Evolutionary conservation across 352 stramenopile genomes (phyloP).

Genomic region (Elongisporangium undulatum): DNA sequence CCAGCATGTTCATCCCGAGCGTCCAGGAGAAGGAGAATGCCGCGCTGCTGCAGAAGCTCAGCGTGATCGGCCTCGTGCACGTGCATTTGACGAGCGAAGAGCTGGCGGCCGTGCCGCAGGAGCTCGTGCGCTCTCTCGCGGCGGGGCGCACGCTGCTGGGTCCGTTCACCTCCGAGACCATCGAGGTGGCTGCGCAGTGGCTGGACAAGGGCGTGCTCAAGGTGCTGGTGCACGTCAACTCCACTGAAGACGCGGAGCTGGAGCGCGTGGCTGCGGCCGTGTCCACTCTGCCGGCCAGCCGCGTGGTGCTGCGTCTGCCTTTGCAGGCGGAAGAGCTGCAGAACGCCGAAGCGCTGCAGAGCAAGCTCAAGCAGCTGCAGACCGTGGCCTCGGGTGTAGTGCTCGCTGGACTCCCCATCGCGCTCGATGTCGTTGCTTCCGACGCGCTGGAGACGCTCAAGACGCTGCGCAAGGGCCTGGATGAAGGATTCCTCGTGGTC

Average conservation of each 20-base stretch:
- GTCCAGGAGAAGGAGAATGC: background rate
- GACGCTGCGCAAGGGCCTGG: slow-evolving; percentile 29
- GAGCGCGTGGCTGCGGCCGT: slow-evolving; percentile 47
- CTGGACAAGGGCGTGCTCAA: slow-evolving; percentile 59
- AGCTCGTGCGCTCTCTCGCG: slow-evolving; percentile 39
- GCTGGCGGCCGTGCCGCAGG: slow-evolving; percentile 25
- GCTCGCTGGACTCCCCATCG: slow-evolving; percentile 20
- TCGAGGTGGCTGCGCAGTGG: slow-evolving; percentile 49
- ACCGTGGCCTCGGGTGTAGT: slow-evolving; percentile 36
- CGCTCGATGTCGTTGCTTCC: slow-evolving; percentile 9
- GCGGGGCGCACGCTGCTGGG: slow-evolving; percentile 49
- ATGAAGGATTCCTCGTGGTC: slow-evolving; percentile 49
- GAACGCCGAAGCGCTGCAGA: slow-evolving; percentile 13
- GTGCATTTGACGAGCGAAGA: slow-evolving; percentile 22
- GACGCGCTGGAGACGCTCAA: slow-evolving; percentile 25
- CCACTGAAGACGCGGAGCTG: slow-evolving; percentile 39
- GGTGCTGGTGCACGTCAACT: slow-evolving; percentile 46
- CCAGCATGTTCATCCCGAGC: background rate
- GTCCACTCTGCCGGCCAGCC: slow-evolving; percentile 54
- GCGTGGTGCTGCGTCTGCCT: slow-evolving; percentile 57
- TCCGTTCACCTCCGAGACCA: slow-evolving; percentile 54
- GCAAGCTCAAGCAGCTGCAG: slow-evolving; percentile 36
- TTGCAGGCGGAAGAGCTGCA: slow-evolving; percentile 28
- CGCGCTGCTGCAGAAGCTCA: slow-evolving; percentile 33
- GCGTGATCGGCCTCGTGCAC: slow-evolving; percentile 37